phyloP scores from a whole-genome alignment of 2,329 filamentous ascomycete genomes.

The Fusarium sp. region DNA sequence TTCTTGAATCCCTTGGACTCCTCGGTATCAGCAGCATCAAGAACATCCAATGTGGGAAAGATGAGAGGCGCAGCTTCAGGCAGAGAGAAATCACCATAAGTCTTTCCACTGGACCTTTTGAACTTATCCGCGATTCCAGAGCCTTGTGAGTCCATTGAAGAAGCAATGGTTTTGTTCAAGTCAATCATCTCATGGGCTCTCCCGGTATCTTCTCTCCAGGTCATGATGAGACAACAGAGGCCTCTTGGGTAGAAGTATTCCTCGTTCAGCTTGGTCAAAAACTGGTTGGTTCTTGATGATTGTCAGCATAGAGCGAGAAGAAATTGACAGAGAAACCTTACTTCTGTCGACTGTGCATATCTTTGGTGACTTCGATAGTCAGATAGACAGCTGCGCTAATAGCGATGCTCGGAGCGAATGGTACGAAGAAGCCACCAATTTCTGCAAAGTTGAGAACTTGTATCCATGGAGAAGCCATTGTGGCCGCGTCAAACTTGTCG shows the following conservation, averaged over 20 bases:
- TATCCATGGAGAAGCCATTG: conserved; percentile 11
- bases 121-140: conserved; percentile 10
- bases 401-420: conserved; percentile 17
- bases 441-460: conserved; percentile 22
- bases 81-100: conserved; percentile 52
- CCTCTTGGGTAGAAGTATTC: conserved; percentile 69
- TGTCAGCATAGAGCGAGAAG: rapidly evolving
- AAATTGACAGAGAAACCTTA: rapidly evolving
- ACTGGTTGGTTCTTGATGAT: conserved; percentile 3
- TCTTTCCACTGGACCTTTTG: conserved; percentile 21
- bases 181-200: conserved; percentile 34
- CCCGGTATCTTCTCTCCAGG: conserved; percentile 59
- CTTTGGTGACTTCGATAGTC: conserved; percentile 9
- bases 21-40: conserved; percentile 11
- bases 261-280: conserved; percentile 12
- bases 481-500: conserved; percentile 21
- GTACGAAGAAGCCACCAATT: conserved; percentile 15
- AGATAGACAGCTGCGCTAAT: conserved; percentile 13
- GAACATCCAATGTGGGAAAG: conserved; percentile 16
- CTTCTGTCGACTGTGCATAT: conserved; percentile 17
- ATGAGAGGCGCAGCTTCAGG: conserved; percentile 61
- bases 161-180: conserved; percentile 29
- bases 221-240: conserved; percentile 63
- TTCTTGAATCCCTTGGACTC: conserved; percentile 16
- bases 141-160: neutral